A percentile compares a stretch with the other conserved stretches of the same genome.
Conservation (phyloP, 129 eudicot species). For the Chrysanthemum lavandulifolium region DNA sequence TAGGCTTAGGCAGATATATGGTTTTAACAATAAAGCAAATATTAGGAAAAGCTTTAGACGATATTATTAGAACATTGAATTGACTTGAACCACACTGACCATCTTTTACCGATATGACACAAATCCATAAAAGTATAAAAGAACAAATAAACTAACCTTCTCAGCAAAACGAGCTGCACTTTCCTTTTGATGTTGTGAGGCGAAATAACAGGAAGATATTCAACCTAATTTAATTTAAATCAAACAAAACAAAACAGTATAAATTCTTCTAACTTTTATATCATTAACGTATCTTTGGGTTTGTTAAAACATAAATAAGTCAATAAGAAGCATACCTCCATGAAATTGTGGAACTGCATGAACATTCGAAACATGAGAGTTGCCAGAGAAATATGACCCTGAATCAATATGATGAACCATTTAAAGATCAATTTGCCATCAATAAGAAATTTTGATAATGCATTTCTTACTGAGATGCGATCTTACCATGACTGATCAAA, state of each 20-base stretch:
- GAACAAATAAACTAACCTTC: conserved; percentile 56
- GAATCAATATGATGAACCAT: conserved; percentile 16
- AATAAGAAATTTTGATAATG: not conserved
- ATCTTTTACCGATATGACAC: not conserved
- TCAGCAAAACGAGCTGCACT: conserved; percentile 62
- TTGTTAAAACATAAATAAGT: not conserved
- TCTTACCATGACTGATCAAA: conserved; percentile 96
- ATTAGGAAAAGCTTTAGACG: not conserved
- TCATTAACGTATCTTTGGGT: not conserved
- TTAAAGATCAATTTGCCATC: conserved; percentile 7
- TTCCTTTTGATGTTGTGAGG: conserved; percentile 65
- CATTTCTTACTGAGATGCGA: not conserved
- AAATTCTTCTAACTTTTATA: not conserved
- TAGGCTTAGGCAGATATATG: not conserved
- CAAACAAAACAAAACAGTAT: conserved; percentile 1
- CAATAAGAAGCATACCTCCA: conserved; percentile 69
- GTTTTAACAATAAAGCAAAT: not conserved
- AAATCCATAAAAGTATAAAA: not conserved
- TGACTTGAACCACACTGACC: not conserved
- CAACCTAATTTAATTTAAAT: conserved; percentile 54
- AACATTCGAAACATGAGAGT: conserved; percentile 96
- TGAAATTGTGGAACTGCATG: conserved; percentile 90
- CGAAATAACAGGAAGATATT: conserved; percentile 83
- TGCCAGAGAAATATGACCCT: conserved; percentile 76
- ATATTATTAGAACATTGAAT: too few relatives aligned